Percentiles rank a stretch among this genome's conserved stretches.
phyloP scores from a whole-genome alignment of 129 eudicot genomes.

The Helianthus tuberosus region DNA sequence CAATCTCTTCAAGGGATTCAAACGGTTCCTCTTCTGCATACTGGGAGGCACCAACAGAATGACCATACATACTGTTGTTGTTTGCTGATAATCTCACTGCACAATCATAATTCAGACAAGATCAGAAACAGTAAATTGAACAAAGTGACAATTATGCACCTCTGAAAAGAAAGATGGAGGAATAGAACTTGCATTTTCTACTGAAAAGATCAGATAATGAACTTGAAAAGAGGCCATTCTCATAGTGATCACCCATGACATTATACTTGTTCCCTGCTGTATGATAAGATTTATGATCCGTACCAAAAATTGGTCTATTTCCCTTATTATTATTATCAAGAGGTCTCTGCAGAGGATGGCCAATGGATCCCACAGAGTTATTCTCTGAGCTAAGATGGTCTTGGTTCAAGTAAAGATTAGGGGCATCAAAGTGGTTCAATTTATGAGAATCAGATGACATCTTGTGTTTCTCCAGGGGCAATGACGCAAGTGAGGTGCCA shows the following conservation, averaged over 20 bases:
- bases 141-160: background rate
- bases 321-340: conserved; percentile 35
- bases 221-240: conserved; percentile 85
- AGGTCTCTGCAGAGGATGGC: too few relatives aligned
- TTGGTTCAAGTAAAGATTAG: too few relatives aligned
- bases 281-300: conserved; percentile 22
- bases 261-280: conserved; percentile 47
- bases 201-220: conserved; percentile 75
- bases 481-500: too few relatives aligned
- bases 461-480: conserved; percentile 37
- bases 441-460: conserved; percentile 46
- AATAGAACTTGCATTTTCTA: conserved; percentile 55
- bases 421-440: conserved; percentile 46
- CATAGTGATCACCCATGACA: conserved; percentile 58
- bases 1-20: conserved; percentile 88
- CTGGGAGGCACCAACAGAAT: conserved; percentile 67
- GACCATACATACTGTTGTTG: conserved; percentile 52
- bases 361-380: too few relatives aligned
- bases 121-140: background rate
- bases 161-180: background rate
- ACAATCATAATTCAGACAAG: conserved; percentile 34
- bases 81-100: conserved; percentile 76
- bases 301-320: background rate
- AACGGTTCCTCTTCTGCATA: conserved; percentile 72
- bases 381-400: conserved; percentile 29